Evolutionary conservation across 495 filamentous ascomycete species (phyloP), one percentile per base, ranked within the genome.

Genomic region (Aspergillus ostianus): DNA sequence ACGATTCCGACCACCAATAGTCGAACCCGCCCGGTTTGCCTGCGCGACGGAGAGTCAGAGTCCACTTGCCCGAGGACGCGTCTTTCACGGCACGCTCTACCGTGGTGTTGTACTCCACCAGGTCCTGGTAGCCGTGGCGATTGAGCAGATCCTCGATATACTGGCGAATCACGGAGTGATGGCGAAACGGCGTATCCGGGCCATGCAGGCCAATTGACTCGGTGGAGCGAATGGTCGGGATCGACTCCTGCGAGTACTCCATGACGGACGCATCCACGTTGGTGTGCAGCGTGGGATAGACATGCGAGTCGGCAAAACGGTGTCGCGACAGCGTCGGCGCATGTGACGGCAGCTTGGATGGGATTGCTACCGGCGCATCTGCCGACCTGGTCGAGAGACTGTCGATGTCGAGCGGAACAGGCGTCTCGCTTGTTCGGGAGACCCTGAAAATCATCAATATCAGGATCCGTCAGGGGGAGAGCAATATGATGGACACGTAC

Each of bases 361-460:
- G 84, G 26, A 84, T 78, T 2, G 72, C 56, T 4, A 84, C 47
- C 0, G 82, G 76, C 7, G 67, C 54, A 68, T 85, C 83, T 52
- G 82, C 79, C 10, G 70, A 81, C 10, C 82, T 69, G 4, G 65
- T 60, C 6, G 79, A 72, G 2, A 84, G 60, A 0, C 64, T 61
- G 15, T 77, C 68, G 36, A 84, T 70, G 63, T 77, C 69, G 15
- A 72, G 70, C 8, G 63, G 68, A 27, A 55, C 66, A 51, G 64
- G 67, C 55, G 63, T 71, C 58, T 60, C 63, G 53, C 66, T 59
- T 56, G 69, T 63, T 73, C 80, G 63, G 53, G 78, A 73, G 61
- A 80, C 76, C 78, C 80, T 73, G 47, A 1, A 13, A 1, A n/a
- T 48, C 46, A 18, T 27, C 6, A n/a, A 10, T 12, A 49, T 7